Base-by-base conservation (phyloP, 148 eudicot genomes). In the Dysphania ambrosioides region DNA sequence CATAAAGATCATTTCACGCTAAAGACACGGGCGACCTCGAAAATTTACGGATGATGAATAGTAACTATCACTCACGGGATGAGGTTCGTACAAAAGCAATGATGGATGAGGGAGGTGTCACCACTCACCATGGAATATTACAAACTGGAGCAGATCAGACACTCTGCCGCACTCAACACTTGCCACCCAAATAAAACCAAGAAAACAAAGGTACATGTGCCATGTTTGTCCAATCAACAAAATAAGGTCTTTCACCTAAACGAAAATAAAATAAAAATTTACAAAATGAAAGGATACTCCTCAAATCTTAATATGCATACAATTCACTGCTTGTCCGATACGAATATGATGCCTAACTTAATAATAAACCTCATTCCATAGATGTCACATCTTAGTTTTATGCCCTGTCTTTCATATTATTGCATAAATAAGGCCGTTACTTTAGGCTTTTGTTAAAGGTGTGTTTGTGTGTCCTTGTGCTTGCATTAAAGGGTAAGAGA, bases 311-410 rank as follows among this genome's bases (percentile, higher is more conserved):
- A n/a, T n/a, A n/a, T n/a, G n/a, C n/a, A 12, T 12, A 47, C 16
- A 5, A 44, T 44, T 10, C 16, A 12, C 15, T n/a, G n/a, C 3
- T 13, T 47, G 51, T 47, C 13, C 19, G 18, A 56, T 38, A 35
- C 16, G 77, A 64, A 62, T 64, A 34, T 64, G 63, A 74, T 74
- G 71, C 71, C 71, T 49, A 74, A n/a, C 26, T 26, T n/a, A n/a
- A n/a, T n/a, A 64, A 32, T 32, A 64, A 35, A 49, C 34, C n/a
- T 32, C 49, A 51, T 65, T 49, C 51, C 29, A 31, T 34, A n/a
- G 38, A 57, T 19, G 79, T 76, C 79, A 68, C 67, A 68, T 68
- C 79, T 76, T 41, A 56, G 68, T 68, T 27, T 57, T 75, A 55
- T 57, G 34, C 16, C 16, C 30, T 36, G 1, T 21, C 16, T 19